Percentiles rank a stretch among this genome's conserved stretches.
These are phyloP conservation scores for Botryosphaeria dothidea DNA, from an alignment of 2,329 filamentous ascomycete genomes.

Conservation along the genomic window DNA sequence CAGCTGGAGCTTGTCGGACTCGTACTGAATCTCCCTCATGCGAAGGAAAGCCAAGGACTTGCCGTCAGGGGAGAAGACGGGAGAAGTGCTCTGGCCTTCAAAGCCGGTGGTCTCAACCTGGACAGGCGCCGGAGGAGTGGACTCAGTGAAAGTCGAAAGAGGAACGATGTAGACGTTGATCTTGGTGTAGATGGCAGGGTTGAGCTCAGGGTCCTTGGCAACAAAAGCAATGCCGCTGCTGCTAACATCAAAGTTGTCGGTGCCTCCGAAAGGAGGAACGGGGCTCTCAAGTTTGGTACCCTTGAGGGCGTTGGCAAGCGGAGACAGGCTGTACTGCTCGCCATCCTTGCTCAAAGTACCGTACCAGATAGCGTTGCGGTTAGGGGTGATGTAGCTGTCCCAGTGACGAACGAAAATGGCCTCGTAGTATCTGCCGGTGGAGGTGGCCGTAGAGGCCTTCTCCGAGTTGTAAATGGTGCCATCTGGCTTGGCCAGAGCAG, in stretches of 20 bases:
- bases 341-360: slow-evolving; percentile 52
- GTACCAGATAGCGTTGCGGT: slow-evolving; percentile 73
- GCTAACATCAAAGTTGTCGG: slow-evolving; percentile 77
- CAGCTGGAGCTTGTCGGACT: slow-evolving; percentile 74
- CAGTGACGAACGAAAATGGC: slow-evolving; percentile 79
- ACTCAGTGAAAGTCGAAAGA: slow-evolving; percentile 60
- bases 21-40: slow-evolving; percentile 77
- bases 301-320: slow-evolving; percentile 65
- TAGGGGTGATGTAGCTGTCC: slow-evolving; percentile 72
- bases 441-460: slow-evolving; percentile 59
- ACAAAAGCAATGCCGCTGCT: slow-evolving; percentile 69
- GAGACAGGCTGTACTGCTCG: slow-evolving; percentile 38
- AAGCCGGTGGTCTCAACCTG: slow-evolving; percentile 59
- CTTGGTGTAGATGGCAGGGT: slow-evolving; percentile 75
- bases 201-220: slow-evolving; percentile 70
- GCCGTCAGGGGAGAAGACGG: slow-evolving; percentile 74
- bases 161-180: slow-evolving; percentile 76
- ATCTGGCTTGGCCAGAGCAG: slow-evolving; percentile 65
- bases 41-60: slow-evolving; percentile 72
- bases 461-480: slow-evolving; percentile 70
- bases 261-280: slow-evolving; percentile 75
- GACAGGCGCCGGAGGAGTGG: slow-evolving; percentile 52
- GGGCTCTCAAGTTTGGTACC: slow-evolving; percentile 64
- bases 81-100: slow-evolving; percentile 65
- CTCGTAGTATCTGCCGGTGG: slow-evolving; percentile 70